Base-by-base conservation (phyloP, 805 yeast species). In the Ogataea paradorogensis region DNA sequence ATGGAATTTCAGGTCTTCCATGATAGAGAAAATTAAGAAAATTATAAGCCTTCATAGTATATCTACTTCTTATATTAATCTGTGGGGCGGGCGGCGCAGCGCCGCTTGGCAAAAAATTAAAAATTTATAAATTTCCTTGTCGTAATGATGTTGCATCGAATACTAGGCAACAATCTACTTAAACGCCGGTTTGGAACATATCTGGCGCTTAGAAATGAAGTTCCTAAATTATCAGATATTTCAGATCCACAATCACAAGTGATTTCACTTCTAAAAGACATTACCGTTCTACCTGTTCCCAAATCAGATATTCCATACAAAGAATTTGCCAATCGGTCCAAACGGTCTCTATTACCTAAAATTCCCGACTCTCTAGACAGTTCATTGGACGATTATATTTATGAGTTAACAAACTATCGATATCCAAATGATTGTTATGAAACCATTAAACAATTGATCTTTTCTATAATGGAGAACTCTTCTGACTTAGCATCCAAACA, bases 271-370 rank as follows among this genome's bases (percentile, higher is more conserved):
- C 33, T 58, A n/a, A 46, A 37, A 16, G 35, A 43, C 26, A 35
- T 58, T 9, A 45, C 59, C 2, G 29, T 43, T 6, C 29, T 21
- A 3, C 57, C 59, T 1, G 56, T 56, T n/a, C 45, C 50, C 9
- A 27, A 11, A 10, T 43, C 61, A 1, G 42, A 43, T 8, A 36
- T 42, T 8, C 39, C 43, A 9, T 59, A 56, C 33, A 22, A 31
- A 4, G 58, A 58, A 30, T 48, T 41, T 28, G 43, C 51, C 1
- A 50, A 52, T 16, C 14, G 52, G n/a, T 51, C 55, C 5, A 41
- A 40, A 22, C 22, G 38, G 9, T 32, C 43, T 21, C 20, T 24
- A 6, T 29, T 57, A 30, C 62, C 62, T 3, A 15, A 13, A 7
- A 31, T 46, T 5, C 59, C 59, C 2, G 27, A 27, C 3, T 11